phyloP scores from a whole-genome alignment of 2,329 filamentous ascomycete species.

The Mycosphaerella arachidis region DNA sequence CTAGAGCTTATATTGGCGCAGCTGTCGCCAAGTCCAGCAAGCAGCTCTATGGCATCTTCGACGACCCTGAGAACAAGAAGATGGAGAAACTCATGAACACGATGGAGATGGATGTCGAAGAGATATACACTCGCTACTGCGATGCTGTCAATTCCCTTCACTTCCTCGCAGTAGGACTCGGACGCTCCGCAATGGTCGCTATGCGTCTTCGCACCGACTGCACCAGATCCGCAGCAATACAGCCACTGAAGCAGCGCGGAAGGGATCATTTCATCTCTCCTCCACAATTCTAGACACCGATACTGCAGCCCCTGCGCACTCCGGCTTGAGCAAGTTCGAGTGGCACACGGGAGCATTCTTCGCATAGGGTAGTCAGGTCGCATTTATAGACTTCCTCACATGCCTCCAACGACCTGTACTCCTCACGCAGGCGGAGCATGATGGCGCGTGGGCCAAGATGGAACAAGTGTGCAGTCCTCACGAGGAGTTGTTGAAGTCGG shows the following conservation, averaged over 20 bases:
- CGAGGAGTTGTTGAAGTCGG: constrained; percentile 34
- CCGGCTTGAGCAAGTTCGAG: constrained; percentile 42
- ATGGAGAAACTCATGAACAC: constrained; percentile 28
- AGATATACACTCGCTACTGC: constrained; percentile 41
- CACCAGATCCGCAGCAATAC: constrained; percentile 34
- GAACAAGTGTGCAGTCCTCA: constrained; percentile 41
- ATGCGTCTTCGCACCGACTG: constrained; percentile 43
- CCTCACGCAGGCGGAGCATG: constrained; percentile 19
- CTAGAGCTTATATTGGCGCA: constrained; percentile 36
- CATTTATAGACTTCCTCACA: constrained; percentile 32
- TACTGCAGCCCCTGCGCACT: constrained; percentile 36
- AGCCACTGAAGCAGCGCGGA: constrained; percentile 28
- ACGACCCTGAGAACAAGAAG: constrained; percentile 9
- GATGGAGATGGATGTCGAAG: constrained; percentile 39
- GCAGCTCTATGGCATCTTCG: neutral
- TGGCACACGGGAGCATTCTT: constrained; percentile 50
- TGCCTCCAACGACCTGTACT: constrained; percentile 24
- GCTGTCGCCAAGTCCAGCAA: constrained; percentile 23
- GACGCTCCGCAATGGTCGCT: constrained; percentile 39
- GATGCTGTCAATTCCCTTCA: constrained; percentile 40
- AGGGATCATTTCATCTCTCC: constrained; percentile 38
- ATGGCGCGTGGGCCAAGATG: constrained; percentile 40
- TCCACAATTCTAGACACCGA: constrained; percentile 40
- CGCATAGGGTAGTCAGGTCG: constrained; percentile 32
- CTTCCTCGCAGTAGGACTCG: constrained; percentile 41